Evolutionary conservation across 1,139 yeast genomes (phyloP).

Genomic region (Candida tropicalis): DNA sequence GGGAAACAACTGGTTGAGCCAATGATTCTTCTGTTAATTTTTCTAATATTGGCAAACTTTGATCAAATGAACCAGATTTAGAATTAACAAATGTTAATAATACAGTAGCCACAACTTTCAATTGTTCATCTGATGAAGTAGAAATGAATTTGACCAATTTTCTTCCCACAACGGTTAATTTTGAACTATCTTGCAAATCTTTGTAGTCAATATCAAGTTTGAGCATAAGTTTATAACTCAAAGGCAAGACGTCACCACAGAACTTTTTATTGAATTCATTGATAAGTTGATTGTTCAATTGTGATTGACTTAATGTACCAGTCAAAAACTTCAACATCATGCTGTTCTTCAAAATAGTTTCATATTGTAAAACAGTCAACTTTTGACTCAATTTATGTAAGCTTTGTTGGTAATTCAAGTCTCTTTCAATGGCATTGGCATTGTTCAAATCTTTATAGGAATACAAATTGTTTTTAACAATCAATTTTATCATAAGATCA

Average conservation of each 20-base stretch:
- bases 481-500: constrained; percentile 35
- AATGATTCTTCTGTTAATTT: constrained; percentile 22
- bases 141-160: constrained; percentile 31
- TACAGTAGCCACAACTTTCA: constrained; percentile 34
- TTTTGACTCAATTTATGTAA: constrained; percentile 38
- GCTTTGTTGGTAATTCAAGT: constrained; percentile 43
- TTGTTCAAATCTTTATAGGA: constrained; percentile 27
- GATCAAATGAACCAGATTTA: constrained; percentile 41
- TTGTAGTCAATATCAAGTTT: constrained; percentile 30
- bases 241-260: constrained; percentile 38
- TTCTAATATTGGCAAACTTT: constrained; percentile 49
- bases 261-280: constrained; percentile 24
- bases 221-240: constrained; percentile 32
- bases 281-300: constrained; percentile 25
- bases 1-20: constrained; percentile 24
- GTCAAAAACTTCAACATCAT: constrained; percentile 42
- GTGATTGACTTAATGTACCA: constrained; percentile 35
- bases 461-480: constrained; percentile 37
- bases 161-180: constrained; percentile 21
- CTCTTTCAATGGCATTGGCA: constrained; percentile 43
- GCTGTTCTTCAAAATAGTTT: constrained; percentile 45
- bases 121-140: constrained; percentile 7
- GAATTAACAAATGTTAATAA: constrained; percentile 50
- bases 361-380: constrained; percentile 48
- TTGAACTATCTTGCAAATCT: constrained; percentile 25